A percentile compares a stretch with the other conserved stretches of the same genome.
phyloP scores from a whole-genome alignment of 75 land plant genomes.

The Cunninghamia lanceolata region DNA sequence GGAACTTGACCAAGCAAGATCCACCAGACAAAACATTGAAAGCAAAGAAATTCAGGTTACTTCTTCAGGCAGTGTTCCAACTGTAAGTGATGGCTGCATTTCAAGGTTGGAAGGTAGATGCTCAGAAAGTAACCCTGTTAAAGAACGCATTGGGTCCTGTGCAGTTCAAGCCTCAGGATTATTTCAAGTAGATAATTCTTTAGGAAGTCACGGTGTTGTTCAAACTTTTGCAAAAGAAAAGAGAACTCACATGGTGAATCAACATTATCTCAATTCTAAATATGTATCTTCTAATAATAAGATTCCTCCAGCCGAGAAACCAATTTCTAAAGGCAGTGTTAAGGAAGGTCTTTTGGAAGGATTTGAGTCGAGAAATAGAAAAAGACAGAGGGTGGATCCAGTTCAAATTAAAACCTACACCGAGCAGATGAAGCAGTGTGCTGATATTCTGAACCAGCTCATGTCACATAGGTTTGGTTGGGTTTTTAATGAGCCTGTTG shows the following conservation, averaged over 20 bases:
- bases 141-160: not conserved
- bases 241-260: constrained; percentile 32
- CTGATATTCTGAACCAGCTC: constrained; percentile 29
- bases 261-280: constrained; percentile 27
- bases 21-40: constrained; percentile 15
- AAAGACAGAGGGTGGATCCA: constrained; percentile 29
- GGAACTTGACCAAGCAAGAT: constrained; percentile 28
- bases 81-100: not conserved
- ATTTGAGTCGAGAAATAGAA: constrained; percentile 10
- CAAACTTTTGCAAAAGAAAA: constrained; percentile 15
- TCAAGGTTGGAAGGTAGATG: not conserved
- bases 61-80: not conserved
- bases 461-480: constrained; percentile 35
- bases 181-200: constrained; percentile 14
- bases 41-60: not conserved
- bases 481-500: constrained; percentile 42
- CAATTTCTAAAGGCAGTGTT: constrained; percentile 16
- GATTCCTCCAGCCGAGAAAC: constrained; percentile 41
- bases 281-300: constrained; percentile 39
- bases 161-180: constrained; percentile 1
- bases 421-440: constrained; percentile 34
- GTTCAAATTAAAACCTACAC: constrained; percentile 19
- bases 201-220: constrained; percentile 7
- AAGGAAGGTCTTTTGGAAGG: constrained; percentile 15
- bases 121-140: not conserved